Conservation (phyloP, 768 basidiomycete genomes). For the Mycena rosella region DNA sequence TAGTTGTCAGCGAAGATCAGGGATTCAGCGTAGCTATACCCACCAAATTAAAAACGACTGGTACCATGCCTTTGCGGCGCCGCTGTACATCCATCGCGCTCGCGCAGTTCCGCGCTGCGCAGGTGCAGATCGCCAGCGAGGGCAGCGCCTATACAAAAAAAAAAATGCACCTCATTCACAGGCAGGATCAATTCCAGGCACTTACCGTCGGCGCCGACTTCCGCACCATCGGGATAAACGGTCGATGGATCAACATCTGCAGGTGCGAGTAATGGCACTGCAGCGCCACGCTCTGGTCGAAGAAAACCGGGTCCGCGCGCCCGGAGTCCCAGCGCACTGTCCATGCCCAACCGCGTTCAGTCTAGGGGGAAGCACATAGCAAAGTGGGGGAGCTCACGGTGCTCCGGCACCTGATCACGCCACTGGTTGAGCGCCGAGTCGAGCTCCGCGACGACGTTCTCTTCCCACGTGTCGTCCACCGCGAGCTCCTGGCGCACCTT, state of each 20-base stretch:
- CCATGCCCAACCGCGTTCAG: no score
- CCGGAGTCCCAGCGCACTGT: constrained; percentile 60
- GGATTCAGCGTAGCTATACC: no score
- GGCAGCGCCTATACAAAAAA: constrained; percentile 56
- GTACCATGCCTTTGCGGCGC: constrained; percentile 45
- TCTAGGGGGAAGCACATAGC: constrained; percentile 47
- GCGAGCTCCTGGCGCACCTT: constrained; percentile 66
- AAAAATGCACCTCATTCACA: background rate
- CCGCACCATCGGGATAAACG: constrained; percentile 78
- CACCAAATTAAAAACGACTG: constrained; percentile 51
- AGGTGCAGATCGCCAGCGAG: constrained; percentile 85
- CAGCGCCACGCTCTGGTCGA: constrained; percentile 71
- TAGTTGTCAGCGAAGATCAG: no score
- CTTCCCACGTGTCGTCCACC: constrained; percentile 66
- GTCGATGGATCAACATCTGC: constrained; percentile 85
- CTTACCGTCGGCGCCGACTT: constrained; percentile 53
- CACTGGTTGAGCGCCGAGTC: constrained; percentile 84
- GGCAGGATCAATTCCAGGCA: background rate
- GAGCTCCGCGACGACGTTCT: constrained; percentile 75
- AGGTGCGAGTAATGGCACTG: constrained; percentile 59
- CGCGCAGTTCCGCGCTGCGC: constrained; percentile 81
- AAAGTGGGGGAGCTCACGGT: constrained; percentile 66
- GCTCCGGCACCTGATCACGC: constrained; percentile 52
- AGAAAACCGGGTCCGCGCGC: constrained; percentile 52
- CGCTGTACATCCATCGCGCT: constrained; percentile 74